Evolutionary conservation across 192 early-diverging fungal genomes (phyloP).

Genomic region (Cladochytrium replicatum): DNA sequence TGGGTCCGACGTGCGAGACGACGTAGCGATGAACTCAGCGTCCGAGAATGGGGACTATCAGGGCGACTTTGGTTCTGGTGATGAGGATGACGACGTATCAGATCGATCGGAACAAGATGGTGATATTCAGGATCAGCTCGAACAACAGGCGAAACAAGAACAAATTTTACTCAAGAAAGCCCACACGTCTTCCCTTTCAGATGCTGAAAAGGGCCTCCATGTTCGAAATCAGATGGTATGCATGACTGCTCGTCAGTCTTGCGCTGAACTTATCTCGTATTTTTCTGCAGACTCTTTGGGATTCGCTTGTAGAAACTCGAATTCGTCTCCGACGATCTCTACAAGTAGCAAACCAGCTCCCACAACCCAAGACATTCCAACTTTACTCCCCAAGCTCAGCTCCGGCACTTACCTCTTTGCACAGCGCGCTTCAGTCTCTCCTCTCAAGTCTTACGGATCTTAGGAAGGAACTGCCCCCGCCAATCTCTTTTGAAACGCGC

Average conservation of each 20-base stretch:
- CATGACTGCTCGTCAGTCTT: background rate
- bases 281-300: constrained; percentile 58
- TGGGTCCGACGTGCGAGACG: constrained; percentile 12
- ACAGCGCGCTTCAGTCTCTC: constrained; percentile 24
- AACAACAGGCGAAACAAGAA: constrained; percentile 71
- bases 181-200: constrained; percentile 60
- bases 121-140: constrained; percentile 38
- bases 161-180: constrained; percentile 69
- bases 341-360: constrained; percentile 67
- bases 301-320: constrained; percentile 70
- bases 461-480: constrained; percentile 13
- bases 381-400: constrained; percentile 4
- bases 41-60: constrained; percentile 13
- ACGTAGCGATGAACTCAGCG: constrained; percentile 15
- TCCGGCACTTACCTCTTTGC: no score
- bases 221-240: constrained; percentile 78
- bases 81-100: constrained; percentile 23
- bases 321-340: constrained; percentile 79
- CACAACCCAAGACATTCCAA: constrained; percentile 38
- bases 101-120: constrained; percentile 7
- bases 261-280: background rate
- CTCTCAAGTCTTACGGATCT: constrained; percentile 31
- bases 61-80: constrained; percentile 5
- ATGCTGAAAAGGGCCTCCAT: constrained; percentile 86
- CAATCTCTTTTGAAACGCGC: constrained; percentile 19